A percentile compares a stretch with the other conserved stretches of the same genome.
Conservation (phyloP, 176 grass and related monocot species). For the Pharus latifolius region DNA sequence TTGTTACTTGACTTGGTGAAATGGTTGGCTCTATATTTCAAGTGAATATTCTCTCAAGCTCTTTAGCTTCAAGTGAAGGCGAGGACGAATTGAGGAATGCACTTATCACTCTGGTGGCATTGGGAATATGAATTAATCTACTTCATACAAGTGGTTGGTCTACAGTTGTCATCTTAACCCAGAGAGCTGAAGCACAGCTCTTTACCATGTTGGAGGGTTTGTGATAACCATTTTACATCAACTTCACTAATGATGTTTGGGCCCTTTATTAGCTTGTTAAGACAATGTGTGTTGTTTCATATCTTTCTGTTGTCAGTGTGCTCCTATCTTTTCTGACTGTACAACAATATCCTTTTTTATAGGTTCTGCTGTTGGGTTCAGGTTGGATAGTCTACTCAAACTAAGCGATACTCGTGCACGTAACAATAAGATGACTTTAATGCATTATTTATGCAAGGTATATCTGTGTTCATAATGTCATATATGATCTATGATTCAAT, state of each 20-base stretch:
- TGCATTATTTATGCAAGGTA: conserved; percentile 99
- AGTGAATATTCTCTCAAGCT: too few species aligned
- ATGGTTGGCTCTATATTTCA: too few species aligned
- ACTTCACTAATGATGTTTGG: not conserved
- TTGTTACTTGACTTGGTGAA: too few species aligned
- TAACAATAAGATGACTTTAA: conserved; percentile 98
- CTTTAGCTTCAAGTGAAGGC: too few species aligned
- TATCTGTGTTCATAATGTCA: not conserved
- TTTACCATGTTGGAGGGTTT: not conserved
- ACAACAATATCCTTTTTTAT: conserved; percentile 9
- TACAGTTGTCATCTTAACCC: not conserved
- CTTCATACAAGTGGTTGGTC: not conserved
- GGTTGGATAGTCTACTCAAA: conserved; percentile 98
- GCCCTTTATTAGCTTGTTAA: conserved; percentile 6
- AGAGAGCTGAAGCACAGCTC: not conserved
- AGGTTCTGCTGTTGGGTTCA: conserved; percentile 99
- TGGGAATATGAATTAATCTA: too few species aligned
- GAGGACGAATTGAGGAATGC: too few species aligned
- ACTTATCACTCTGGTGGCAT: too few species aligned
- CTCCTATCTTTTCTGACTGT: not conserved
- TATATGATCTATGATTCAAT: conserved; percentile 9
- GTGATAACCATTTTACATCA: not conserved
- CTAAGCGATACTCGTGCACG: conserved; percentile 88
- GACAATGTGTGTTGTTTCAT: not conserved
- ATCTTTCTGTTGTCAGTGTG: not conserved